Conservation (phyloP, 805 yeast genomes). For the Spathaspora passalidarum region DNA sequence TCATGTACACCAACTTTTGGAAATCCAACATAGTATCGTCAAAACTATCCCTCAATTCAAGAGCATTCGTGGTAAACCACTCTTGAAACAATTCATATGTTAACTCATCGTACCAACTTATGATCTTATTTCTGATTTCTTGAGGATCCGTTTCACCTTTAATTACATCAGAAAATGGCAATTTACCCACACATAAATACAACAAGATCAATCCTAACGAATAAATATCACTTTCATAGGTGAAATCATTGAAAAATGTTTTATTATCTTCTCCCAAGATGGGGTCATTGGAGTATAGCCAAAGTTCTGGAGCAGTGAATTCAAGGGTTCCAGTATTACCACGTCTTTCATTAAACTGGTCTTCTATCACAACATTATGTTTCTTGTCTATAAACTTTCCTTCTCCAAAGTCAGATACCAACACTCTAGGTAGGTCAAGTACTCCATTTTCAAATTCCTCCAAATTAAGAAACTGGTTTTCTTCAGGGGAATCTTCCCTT, state of each 20-base stretch:
- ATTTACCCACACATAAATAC: constrained; percentile 64
- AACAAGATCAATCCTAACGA: constrained; percentile 82
- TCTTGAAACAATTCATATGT: constrained; percentile 15
- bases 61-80: constrained; percentile 21
- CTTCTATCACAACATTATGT: constrained; percentile 9
- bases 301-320: constrained; percentile 82
- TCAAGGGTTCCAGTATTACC: constrained; percentile 90
- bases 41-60: neutral
- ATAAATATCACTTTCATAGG: constrained; percentile 73
- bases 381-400: constrained; percentile 68
- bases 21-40: constrained; percentile 9
- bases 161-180: constrained; percentile 50
- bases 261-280: constrained; percentile 27
- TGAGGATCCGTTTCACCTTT: constrained; percentile 27
- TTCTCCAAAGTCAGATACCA: constrained; percentile 90
- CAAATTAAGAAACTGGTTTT: neutral
- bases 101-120: constrained; percentile 27
- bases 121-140: constrained; percentile 21
- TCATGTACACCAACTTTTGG: constrained; percentile 22
- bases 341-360: constrained; percentile 45
- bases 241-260: constrained; percentile 50
- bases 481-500: neutral
- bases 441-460: constrained; percentile 16
- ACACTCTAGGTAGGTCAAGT: constrained; percentile 54
- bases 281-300: constrained; percentile 31